Conservation (phyloP, 2,329 filamentous ascomycete species). For the Xylaria sp. region DNA sequence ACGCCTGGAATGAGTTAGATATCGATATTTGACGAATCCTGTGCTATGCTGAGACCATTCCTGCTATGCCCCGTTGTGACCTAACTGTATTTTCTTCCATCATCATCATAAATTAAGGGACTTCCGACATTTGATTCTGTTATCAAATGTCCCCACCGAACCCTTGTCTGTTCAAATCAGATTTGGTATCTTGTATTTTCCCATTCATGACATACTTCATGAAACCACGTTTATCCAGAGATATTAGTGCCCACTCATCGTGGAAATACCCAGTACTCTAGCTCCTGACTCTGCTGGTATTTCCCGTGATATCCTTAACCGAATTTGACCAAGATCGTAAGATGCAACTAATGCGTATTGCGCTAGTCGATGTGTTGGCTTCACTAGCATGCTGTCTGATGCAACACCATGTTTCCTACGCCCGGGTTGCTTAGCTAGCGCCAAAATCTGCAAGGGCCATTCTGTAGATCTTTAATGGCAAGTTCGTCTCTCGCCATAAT, state of each 20-base stretch:
- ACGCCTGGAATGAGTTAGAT: conserved; percentile 26
- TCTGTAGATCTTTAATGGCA: background rate
- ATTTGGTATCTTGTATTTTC: conserved; percentile 9
- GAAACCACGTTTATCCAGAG: conserved; percentile 17
- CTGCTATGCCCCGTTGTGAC: conserved; percentile 30
- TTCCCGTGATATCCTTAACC: background rate
- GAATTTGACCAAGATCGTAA: background rate
- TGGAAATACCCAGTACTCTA: background rate
- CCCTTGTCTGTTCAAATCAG: conserved; percentile 10
- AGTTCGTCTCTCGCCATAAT: conserved; percentile 2
- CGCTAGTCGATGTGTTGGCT: background rate
- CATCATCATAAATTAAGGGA: conserved; percentile 33
- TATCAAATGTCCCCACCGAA: conserved; percentile 15
- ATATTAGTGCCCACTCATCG: conserved; percentile 5
- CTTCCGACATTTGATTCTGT: conserved; percentile 10
- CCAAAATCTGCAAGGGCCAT: background rate
- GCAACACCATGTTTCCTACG: conserved; percentile 7
- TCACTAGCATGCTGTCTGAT: conserved; percentile 10
- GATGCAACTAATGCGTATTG: conserved; percentile 10
- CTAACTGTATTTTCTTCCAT: conserved; percentile 31
- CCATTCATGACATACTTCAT: conserved; percentile 12
- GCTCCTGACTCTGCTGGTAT: conserved; percentile 10
- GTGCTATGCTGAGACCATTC: conserved; percentile 34
- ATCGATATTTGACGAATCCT: conserved; percentile 29
- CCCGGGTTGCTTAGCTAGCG: conserved; percentile 3